Evolutionary conservation across 75 land plant genomes (phyloP).

Genomic region (Azolla pinnata): DNA sequence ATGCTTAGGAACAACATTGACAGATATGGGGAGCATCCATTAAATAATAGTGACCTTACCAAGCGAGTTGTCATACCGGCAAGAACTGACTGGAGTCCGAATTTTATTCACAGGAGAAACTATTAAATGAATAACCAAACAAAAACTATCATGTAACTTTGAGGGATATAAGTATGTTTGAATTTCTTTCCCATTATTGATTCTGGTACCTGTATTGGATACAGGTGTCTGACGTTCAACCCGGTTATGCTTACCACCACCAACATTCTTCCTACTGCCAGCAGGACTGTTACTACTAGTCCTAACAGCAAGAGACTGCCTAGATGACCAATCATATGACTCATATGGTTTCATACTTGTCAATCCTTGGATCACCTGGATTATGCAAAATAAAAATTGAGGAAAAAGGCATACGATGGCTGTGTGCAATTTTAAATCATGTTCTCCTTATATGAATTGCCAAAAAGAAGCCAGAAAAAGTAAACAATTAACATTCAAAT

Average conservation of each 20-base stretch:
- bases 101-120: slow-evolving; percentile 59
- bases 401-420: no score
- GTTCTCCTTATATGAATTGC: no score
- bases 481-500: no score
- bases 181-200: neutral
- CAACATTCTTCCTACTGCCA: neutral
- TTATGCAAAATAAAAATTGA: no score
- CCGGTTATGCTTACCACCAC: slow-evolving; percentile 20
- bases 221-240: slow-evolving; percentile 42
- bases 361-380: no score
- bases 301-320: neutral
- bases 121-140: slow-evolving; percentile 12
- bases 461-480: no score
- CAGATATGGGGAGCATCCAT: neutral
- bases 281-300: neutral
- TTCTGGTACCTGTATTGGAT: slow-evolving; percentile 36
- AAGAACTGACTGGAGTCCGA: slow-evolving; percentile 67
- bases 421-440: no score
- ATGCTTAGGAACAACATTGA: neutral
- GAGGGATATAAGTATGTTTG: neutral
- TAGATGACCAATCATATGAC: slow-evolving; percentile 1
- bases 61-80: slow-evolving; percentile 91
- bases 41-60: slow-evolving; percentile 30
- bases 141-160: neutral
- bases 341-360: no score